Base-by-base conservation (phyloP, 768 basidiomycete genomes). In the Rhizopogon vesiculosus region DNA sequence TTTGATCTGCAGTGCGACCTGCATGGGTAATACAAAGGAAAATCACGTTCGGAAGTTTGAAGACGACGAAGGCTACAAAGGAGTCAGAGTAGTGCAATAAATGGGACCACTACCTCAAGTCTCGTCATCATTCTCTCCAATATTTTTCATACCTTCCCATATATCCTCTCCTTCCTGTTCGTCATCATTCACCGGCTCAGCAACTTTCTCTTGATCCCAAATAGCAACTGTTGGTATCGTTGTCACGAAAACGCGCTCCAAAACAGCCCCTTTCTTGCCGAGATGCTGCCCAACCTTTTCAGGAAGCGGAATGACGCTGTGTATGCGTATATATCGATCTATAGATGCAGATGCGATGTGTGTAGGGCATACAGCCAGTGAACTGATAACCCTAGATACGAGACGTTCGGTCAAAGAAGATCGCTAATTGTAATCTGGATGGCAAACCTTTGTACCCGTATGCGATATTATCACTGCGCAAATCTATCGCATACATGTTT, bases 301-400 rank as follows among this genome's bases (percentile, higher is more conserved):
- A 3, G 85, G 81, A 16, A 81, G 84, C 22, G 82, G 68, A 54
- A 75, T 75, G 3, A 79, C 78, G 60, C 79, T 84, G 66, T 91
- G 89, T 43, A 92, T 71, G 35, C 91, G 83, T 19, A 81, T 69
- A 69, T 81, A 91, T 42, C 87, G 82, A 67, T 92, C 90, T 43
- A 83, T 73, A 15, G 88, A 76, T 1, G 79, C 75, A 0, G 89
- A 90, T 1, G 78, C 82, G 40, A 93, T 63, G 28, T 77, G 60
- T 5, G 72, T 70, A 2, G 82, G 76, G 7, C 84, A 77, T 9
- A 79, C 68, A 2, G 89, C 81, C 31, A 90, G 68, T 3, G 88
- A 86, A 9, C 76, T 78, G 90, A 78, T 54, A 93, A 67, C 42
- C 88, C 90, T 89, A 55, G 13, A 33, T 38, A n/a, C 53, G 18